phyloP scores from a whole-genome alignment of 768 basidiomycete species.

The Suillus alpinus region DNA sequence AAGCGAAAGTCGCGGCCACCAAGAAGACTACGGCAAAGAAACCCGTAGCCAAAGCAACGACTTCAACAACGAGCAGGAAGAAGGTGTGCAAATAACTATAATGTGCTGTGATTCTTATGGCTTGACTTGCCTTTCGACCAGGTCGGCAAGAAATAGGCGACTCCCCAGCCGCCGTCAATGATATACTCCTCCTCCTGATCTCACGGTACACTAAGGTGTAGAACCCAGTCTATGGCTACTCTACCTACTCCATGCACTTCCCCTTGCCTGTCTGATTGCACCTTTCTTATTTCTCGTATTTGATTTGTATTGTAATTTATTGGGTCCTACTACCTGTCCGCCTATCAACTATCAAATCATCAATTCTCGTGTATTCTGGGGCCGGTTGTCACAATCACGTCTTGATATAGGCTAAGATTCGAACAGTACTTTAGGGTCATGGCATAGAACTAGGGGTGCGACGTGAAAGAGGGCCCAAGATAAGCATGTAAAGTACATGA shows the following conservation, averaged over 20 bases:
- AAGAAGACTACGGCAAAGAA: slow-evolving; percentile 35
- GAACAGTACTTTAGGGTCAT: neutral
- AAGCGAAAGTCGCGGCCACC: slow-evolving; percentile 25
- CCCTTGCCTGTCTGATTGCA: neutral
- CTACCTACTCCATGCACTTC: slow-evolving; percentile 5
- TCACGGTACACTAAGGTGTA: slow-evolving; percentile 2
- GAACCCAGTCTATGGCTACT: neutral
- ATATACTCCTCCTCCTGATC: slow-evolving; percentile 4
- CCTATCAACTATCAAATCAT: neutral
- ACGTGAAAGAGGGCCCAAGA: neutral
- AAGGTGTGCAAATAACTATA: slow-evolving; percentile 6
- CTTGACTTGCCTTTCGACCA: slow-evolving; percentile 13
- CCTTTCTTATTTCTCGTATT: slow-evolving; percentile 8
- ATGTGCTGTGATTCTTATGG: slow-evolving; percentile 10
- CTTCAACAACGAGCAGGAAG: slow-evolving; percentile 19
- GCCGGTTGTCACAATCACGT: neutral
- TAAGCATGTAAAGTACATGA: neutral
- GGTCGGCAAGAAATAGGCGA: slow-evolving; percentile 1
- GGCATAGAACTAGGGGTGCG: neutral
- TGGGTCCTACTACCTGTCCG: neutral
- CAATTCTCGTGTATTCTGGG: neutral
- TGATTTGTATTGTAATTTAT: slow-evolving; percentile 10
- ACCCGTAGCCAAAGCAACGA: slow-evolving; percentile 11
- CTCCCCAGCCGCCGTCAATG: neutral
- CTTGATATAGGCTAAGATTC: neutral